Base-by-base conservation (phyloP, 768 basidiomycete species). In the Cubamyces lactineus region DNA sequence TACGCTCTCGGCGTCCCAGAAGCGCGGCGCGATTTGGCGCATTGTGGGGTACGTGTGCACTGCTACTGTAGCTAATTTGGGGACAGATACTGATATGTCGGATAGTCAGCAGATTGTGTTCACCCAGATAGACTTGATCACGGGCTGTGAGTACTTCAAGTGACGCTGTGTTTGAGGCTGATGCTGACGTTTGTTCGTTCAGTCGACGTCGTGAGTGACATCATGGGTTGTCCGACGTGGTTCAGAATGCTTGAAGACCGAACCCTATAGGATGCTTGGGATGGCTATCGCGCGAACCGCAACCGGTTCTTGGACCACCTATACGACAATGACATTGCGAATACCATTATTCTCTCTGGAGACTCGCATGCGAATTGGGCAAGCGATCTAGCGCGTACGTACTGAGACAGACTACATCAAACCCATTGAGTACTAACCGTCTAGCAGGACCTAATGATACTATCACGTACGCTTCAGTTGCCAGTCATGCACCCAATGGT, bases 291-390 rank as follows among this genome's bases (percentile, higher is more conserved):
- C 19, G 79, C 81, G 9, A 84, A 85, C 68, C 76, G 84, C 21
- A 71, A 76, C 28, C 79, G 84, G 21, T 72, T 87, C 34, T 73
- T 86, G 23, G 75, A 81, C 54, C 79, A 83, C 59, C 71, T 86
- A 16, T 77, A 80, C 65, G 54, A 73, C 34, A 79, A 84, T 65
- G 73, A 76, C 47, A 85, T 86, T 56, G 75, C 73, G 71, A 85
- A 85, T 67, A 81, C 81, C 0, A 68, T 85, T 59, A 79, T 86
- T 55, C 74, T 86, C n/a, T 77, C 84, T 16, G 84, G 85, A 13
- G 85, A 87, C 66, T 82, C 82, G 54, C 84, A 86, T 66, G 82
- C 83, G 5, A 84, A 84, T 68, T 85, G 84, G 84, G 84, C 81
- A 13, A 84, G 81, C 45, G 84, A 86, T 66, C 75, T 84, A 17